phyloP scores from a whole-genome alignment of 23 red algal species.

The Gracilaria caudata region DNA sequence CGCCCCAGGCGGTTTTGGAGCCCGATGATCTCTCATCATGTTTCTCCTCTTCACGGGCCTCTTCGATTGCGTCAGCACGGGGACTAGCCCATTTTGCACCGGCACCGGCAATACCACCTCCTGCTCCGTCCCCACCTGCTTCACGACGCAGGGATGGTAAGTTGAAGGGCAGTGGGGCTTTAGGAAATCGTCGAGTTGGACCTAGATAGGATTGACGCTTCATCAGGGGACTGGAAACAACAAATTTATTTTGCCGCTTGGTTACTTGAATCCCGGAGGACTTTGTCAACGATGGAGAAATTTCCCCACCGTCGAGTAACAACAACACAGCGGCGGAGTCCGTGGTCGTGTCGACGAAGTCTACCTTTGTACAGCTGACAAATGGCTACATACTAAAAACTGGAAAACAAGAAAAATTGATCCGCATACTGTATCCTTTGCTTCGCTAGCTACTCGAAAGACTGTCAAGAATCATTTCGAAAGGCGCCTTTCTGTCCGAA shows the following conservation, averaged over 20 bases:
- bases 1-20: slow-evolving; percentile 40
- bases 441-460: background rate
- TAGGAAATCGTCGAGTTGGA: slow-evolving; percentile 29
- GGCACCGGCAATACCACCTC: slow-evolving; percentile 63
- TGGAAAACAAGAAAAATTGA: slow-evolving; percentile 9
- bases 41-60: slow-evolving; percentile 11
- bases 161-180: slow-evolving; percentile 57
- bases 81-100: slow-evolving; percentile 72
- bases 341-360: background rate
- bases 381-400: background rate
- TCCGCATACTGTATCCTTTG: background rate
- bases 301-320: slow-evolving; percentile 2
- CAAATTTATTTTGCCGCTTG: background rate
- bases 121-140: slow-evolving; percentile 46
- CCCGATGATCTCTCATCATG: slow-evolving; percentile 34
- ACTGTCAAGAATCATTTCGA: slow-evolving; percentile 17
- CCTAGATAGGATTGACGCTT: slow-evolving; percentile 43
- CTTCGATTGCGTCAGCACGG: slow-evolving; percentile 20
- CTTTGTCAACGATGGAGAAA: background rate
- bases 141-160: slow-evolving; percentile 63
- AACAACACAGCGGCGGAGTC: background rate
- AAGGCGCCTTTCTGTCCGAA: too few relatives aligned
- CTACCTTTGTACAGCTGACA: slow-evolving; percentile 9
- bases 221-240: slow-evolving; percentile 3
- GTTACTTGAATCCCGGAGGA: background rate